phyloP scores from a whole-genome alignment of 192 early-diverging fungal species.

The Entomortierella beljakovae region DNA sequence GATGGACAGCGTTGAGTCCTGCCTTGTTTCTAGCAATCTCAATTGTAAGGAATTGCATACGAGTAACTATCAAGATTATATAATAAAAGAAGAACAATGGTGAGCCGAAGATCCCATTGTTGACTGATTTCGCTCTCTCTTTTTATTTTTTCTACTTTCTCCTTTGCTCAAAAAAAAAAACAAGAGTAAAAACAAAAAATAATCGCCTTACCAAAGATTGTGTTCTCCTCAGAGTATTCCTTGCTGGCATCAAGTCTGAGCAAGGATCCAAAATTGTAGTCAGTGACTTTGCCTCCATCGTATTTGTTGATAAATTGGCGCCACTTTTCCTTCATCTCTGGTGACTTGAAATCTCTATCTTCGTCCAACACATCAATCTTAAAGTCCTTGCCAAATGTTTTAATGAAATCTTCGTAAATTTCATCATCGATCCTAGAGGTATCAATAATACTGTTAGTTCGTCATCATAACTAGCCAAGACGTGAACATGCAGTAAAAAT shows the following conservation, averaged over 20 bases:
- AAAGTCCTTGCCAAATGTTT: conserved; percentile 74
- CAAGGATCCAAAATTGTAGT: conserved; percentile 95
- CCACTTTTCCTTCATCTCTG: conserved; percentile 88
- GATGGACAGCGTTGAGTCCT: conserved; percentile 74
- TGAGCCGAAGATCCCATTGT: no score
- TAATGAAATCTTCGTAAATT: conserved; percentile 81
- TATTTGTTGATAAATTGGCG: conserved; percentile 88
- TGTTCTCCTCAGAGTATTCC: conserved; percentile 89
- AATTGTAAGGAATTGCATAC: conserved; percentile 90
- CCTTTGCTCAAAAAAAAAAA: conserved; percentile 21
- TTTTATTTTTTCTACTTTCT: no score
- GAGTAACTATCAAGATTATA: conserved; percentile 58
- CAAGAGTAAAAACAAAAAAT: not conserved
- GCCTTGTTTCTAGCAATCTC: conserved; percentile 93
- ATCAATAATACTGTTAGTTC: not conserved
- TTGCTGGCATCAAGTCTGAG: conserved; percentile 78
- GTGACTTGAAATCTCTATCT: conserved; percentile 82
- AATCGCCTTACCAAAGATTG: conserved; percentile 82
- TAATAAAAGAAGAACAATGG: conserved; percentile 1
- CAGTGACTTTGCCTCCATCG: conserved; percentile 82
- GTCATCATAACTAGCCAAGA: no score
- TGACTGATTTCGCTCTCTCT: no score
- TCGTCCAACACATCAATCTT: conserved; percentile 82
- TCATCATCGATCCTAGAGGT: conserved; percentile 80
- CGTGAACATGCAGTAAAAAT: no score